A percentile compares a stretch with the other conserved stretches of the same genome.
Conservation (phyloP, 352 stramenopile genomes). For the Pythium biforme region DNA sequence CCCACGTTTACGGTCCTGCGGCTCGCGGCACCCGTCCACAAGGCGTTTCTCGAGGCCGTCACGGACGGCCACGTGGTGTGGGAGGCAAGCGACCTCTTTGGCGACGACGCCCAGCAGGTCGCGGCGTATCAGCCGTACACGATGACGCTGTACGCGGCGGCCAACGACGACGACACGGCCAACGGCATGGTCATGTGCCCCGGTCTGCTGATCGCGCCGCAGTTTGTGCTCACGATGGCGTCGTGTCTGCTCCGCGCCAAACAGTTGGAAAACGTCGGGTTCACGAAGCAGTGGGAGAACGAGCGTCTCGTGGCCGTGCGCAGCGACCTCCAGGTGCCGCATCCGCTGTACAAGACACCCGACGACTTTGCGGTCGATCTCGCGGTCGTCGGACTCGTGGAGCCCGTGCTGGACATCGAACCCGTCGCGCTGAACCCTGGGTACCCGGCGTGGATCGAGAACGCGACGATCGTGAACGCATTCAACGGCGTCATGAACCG, state of each 20-base stretch:
- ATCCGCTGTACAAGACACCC: constrained; percentile 13
- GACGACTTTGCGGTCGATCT: constrained; percentile 18
- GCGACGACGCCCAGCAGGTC: background rate
- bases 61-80: constrained; percentile 5
- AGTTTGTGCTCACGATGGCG: constrained; percentile 29
- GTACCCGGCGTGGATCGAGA: constrained; percentile 15
- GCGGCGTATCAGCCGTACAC: constrained; percentile 5
- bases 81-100: background rate
- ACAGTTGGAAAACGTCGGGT: background rate
- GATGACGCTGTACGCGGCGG: constrained; percentile 1
- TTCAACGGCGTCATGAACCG: background rate
- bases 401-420: constrained; percentile 6
- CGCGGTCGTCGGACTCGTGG: constrained; percentile 12
- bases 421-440: constrained; percentile 16
- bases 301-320: background rate
- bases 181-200: no score
- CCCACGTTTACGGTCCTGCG: constrained; percentile 7
- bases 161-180: background rate
- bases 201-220: constrained; percentile 23
- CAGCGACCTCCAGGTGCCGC: constrained; percentile 7
- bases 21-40: constrained; percentile 2
- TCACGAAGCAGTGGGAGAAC: background rate
- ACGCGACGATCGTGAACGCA: constrained; percentile 6
- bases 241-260: constrained; percentile 18
- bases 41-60: constrained; percentile 15